Conservation (phyloP, 345 rosid genomes). For the Acer saccharum region DNA sequence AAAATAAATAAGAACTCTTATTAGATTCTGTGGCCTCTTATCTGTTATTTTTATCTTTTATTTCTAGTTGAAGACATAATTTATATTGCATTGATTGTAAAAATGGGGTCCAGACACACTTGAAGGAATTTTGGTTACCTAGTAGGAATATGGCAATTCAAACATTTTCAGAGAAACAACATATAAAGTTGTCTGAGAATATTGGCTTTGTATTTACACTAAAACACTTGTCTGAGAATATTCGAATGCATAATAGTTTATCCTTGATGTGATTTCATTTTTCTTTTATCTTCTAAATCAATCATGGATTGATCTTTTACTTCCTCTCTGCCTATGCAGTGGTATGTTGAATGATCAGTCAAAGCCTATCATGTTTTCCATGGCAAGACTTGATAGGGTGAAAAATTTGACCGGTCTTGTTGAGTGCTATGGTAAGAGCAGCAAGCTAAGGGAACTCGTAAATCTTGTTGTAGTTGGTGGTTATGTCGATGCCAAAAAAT, state of each 20-base stretch:
- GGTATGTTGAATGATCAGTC: constrained; percentile 43
- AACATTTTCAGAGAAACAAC: neutral
- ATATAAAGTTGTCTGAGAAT: neutral
- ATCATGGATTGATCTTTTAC: neutral
- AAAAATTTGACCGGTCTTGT: constrained; percentile 63
- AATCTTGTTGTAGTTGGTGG: constrained; percentile 58
- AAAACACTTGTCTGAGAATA: neutral
- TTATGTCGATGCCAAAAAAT: constrained; percentile 41
- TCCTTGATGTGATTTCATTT: neutral
- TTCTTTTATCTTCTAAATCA: neutral
- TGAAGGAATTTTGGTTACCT: too few relatives aligned
- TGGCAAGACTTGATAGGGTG: constrained; percentile 68
- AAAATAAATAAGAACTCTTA: neutral
- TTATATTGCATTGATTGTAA: neutral
- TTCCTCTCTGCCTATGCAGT: constrained; percentile 28
- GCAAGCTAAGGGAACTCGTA: constrained; percentile 45
- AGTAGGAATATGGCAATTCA: neutral
- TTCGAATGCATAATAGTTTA: neutral
- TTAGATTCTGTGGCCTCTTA: neutral
- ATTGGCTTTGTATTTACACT: neutral
- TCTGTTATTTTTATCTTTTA: neutral
- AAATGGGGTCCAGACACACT: neutral
- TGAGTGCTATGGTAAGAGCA: constrained; percentile 50
- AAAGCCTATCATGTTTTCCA: constrained; percentile 65
- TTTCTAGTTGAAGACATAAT: neutral